phyloP scores from a whole-genome alignment of 176 grass and related monocot genomes.

The Eleusine indica region DNA sequence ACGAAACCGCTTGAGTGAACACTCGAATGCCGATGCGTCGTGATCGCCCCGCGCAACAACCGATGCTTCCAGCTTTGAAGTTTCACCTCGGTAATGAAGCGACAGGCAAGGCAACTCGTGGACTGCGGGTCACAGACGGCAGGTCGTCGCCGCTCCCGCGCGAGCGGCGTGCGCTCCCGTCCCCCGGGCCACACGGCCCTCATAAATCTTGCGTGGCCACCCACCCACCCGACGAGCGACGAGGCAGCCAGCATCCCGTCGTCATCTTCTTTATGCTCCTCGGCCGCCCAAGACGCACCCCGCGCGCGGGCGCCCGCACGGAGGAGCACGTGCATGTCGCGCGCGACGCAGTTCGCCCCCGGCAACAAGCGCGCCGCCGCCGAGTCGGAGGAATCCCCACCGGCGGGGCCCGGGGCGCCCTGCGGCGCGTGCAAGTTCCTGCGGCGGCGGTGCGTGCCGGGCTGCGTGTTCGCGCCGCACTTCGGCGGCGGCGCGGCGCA shows the following conservation, averaged over 20 bases:
- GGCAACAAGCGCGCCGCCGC: not conserved
- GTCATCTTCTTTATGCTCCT: constrained; percentile 1
- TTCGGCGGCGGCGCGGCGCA: constrained; percentile 58
- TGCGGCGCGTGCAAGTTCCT: constrained; percentile 97
- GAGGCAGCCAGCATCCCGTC: not conserved
- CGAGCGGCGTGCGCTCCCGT: constrained; percentile 32
- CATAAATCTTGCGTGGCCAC: constrained; percentile 60
- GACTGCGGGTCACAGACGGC: constrained; percentile 8
- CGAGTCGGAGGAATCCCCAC: constrained; percentile 15
- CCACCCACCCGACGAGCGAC: not conserved
- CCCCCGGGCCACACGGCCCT: constrained; percentile 42
- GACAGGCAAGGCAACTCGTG: not conserved
- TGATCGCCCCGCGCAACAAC: too few species aligned
- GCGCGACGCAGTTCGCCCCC: constrained; percentile 20
- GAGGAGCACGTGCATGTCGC: constrained; percentile 7
- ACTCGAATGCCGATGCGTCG: not conserved
- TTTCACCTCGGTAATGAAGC: not conserved
- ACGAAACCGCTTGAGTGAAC: not conserved
- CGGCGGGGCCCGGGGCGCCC: constrained; percentile 41
- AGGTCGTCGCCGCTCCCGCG: not conserved
- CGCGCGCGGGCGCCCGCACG: not conserved
- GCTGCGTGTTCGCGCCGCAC: constrained; percentile 77
- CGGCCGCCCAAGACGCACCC: not conserved
- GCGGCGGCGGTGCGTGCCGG: constrained; percentile 66
- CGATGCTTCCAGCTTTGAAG: not conserved